Conservation (phyloP, 2,329 filamentous ascomycete species). For the Dactylonectria estremocensis region DNA sequence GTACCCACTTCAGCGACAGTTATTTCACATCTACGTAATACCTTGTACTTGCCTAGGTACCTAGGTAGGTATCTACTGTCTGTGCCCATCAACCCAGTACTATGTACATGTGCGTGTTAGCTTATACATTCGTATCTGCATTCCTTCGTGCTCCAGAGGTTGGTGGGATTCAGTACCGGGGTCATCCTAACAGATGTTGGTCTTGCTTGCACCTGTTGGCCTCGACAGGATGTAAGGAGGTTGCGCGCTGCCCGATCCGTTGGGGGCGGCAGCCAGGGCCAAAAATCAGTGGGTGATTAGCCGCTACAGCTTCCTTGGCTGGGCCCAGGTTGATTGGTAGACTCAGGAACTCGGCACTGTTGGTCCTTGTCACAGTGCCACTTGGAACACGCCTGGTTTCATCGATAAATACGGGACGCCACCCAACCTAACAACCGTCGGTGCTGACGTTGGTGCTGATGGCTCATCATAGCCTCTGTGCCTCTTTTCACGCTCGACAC, state of each 20-base stretch:
- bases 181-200: conserved; percentile 4
- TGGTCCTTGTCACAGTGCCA: background rate
- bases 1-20: background rate
- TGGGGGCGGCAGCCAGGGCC: background rate
- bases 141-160: background rate
- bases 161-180: conserved; percentile 1
- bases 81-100: background rate
- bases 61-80: background rate
- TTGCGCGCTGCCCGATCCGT: background rate
- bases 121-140: background rate
- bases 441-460: background rate
- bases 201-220: background rate
- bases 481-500: no score
- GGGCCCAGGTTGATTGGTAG: background rate
- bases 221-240: background rate
- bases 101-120: background rate
- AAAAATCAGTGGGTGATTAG: background rate
- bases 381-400: background rate
- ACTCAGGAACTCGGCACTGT: background rate
- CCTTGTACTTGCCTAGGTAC: no score
- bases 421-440: background rate
- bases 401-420: background rate
- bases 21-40: background rate
- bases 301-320: background rate
- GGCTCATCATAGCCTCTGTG: no score